Base-by-base conservation (phyloP, 2,329 filamentous ascomycete species). In the Aspergillus pseudoviridinutans region DNA sequence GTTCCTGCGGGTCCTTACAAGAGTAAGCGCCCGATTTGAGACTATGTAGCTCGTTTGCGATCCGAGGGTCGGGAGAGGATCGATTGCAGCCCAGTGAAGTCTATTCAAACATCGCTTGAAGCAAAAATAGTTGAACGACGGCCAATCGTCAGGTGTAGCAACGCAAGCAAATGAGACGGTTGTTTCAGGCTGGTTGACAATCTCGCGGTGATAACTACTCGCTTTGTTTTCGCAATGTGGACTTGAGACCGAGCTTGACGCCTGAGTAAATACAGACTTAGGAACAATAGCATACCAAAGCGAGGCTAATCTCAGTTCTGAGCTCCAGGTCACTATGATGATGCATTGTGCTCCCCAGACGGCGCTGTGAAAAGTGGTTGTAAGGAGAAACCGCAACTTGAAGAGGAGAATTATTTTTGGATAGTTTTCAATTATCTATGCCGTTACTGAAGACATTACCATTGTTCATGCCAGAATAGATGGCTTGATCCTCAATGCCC, bases 81-180 rank as follows among this genome's bases (percentile, higher is more conserved):
- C 22, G 1, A 47, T 27, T 47, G 44, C 22, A 47, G 44, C 2
- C 14, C 20, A 47, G 22, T 22, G 12, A 24, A 1, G 22, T 22
- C 20, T 24, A 14, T 24, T 46, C 1, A 20, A 20, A 10, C 20
- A 10, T 12, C 20, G 42, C 42, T 46, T 46, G n/a, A 14, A 24
- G 24, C 20, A 47, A 47, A 47, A 47, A 28, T n/a, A 32, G 29
- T 49, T 25, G 27, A 55, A 55, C 17, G 46, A 50, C 9, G 17
- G 42, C 55, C 55, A 57, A 50, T 53, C 49, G 32, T 53, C 22
- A 35, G 25, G 9, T 54, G 22, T 47, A 24, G 22, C 44, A 47
- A 27, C 12, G 44, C 44, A 27, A 27, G 4, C 24, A 14, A 24
- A 47, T 27, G 44, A 47, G 22, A 47, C 44, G 22, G 44, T 5